These are phyloP conservation scores for Camelina laxa DNA, from an alignment of 345 rosid genomes.

Conservation along the genomic window DNA sequence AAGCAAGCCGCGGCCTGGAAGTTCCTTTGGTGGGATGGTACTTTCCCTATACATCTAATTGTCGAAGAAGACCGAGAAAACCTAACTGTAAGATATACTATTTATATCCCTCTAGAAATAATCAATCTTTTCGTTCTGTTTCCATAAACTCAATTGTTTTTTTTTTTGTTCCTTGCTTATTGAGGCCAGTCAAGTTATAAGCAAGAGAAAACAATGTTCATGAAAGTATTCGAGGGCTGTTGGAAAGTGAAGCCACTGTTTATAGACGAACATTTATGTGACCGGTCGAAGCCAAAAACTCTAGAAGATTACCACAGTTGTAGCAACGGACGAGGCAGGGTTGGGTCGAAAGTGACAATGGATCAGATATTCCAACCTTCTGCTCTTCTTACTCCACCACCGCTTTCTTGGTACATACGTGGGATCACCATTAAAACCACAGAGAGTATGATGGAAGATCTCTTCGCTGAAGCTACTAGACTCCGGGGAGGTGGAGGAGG, in stretches of 20 bases:
- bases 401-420: conserved; percentile 89
- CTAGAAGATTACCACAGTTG: conserved; percentile 69
- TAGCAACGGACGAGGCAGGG: conserved; percentile 76
- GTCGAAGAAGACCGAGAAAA: conserved; percentile 80
- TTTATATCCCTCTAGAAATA: not conserved
- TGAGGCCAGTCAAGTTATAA: conserved; percentile 74
- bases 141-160: not conserved
- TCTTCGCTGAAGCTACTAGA: conserved; percentile 44
- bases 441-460: conserved; percentile 77
- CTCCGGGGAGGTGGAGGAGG: conserved; percentile 38
- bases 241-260: conserved; percentile 85
- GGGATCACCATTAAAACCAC: conserved; percentile 86
- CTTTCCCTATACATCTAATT: conserved; percentile 72
- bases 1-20: conserved; percentile 92
- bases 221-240: conserved; percentile 86
- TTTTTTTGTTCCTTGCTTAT: not conserved
- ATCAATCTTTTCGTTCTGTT: not conserved
- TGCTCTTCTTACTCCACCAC: conserved; percentile 76
- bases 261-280: conserved; percentile 70
- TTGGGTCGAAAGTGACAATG: conserved; percentile 78
- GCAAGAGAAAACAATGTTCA: conserved; percentile 77
- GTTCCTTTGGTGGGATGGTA: conserved; percentile 94
- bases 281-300: conserved; percentile 56
- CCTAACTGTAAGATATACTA: conserved; percentile 54
- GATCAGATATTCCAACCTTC: conserved; percentile 90